Conservation (phyloP, 805 yeast species). For the Myxozyma neglecta region DNA sequence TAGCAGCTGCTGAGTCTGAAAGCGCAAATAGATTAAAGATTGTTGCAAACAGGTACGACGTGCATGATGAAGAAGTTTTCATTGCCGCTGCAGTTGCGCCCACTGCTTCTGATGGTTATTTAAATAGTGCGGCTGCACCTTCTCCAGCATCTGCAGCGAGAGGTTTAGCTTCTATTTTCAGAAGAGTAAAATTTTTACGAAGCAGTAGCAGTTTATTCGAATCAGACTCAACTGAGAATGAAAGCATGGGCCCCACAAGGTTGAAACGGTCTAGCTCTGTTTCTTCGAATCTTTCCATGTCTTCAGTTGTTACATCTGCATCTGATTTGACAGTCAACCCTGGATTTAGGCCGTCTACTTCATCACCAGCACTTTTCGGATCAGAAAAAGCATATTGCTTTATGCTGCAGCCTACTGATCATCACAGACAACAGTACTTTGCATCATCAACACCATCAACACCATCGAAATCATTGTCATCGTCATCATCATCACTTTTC, state of each 20-base stretch:
- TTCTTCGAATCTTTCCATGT: slow-evolving; percentile 1
- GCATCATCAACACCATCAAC: neutral
- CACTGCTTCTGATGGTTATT: neutral
- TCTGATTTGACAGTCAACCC: slow-evolving; percentile 6
- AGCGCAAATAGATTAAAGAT: neutral
- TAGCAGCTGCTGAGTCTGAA: slow-evolving; percentile 5
- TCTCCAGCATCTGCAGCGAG: neutral
- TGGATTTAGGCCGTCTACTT: neutral
- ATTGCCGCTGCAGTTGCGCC: slow-evolving; percentile 9
- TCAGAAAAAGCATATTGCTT: slow-evolving; percentile 22
- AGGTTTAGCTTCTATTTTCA: slow-evolving; percentile 6
- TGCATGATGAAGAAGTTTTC: slow-evolving; percentile 30
- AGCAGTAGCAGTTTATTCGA: neutral
- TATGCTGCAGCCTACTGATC: slow-evolving; percentile 19
- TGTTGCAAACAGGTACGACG: slow-evolving; percentile 24
- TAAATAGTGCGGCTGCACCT: neutral
- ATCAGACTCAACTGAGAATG: too few relatives aligned
- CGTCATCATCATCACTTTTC: neutral
- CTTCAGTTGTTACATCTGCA: slow-evolving; percentile 4
- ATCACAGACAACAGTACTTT: slow-evolving; percentile 6
- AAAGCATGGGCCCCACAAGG: too few relatives aligned
- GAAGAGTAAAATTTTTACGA: slow-evolving; percentile 4
- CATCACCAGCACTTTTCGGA: neutral
- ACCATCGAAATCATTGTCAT: neutral
- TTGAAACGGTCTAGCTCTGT: neutral